These are phyloP conservation scores for Fusarium oxysporum DNA, from an alignment of 2,329 filamentous ascomycete genomes.

Conservation along the genomic window DNA sequence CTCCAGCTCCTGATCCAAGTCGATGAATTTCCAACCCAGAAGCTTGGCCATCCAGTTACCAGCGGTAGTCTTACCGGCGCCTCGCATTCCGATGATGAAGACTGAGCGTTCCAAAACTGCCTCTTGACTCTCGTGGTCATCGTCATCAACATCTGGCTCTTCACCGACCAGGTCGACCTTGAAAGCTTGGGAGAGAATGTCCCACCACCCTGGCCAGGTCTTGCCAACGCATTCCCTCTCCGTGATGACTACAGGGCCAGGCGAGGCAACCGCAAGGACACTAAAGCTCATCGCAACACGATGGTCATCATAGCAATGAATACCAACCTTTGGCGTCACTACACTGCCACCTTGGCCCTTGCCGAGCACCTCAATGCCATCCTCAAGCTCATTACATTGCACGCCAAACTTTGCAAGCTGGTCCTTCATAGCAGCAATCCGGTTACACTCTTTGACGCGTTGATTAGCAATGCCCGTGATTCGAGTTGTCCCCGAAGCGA, in stretches of 20 bases:
- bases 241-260: conserved; percentile 78
- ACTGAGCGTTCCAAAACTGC: conserved; percentile 71
- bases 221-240: conserved; percentile 96
- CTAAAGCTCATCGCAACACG: conserved; percentile 99
- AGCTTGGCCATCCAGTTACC: conserved; percentile 85
- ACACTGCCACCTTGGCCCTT: conserved; percentile 60
- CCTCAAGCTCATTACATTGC: conserved; percentile 85
- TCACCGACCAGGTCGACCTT: conserved; percentile 80
- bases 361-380: conserved; percentile 84
- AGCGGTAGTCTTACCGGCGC: conserved; percentile 94
- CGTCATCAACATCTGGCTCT: conserved; percentile 58
- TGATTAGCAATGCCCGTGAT: conserved; percentile 98
- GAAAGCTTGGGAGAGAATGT: conserved; percentile 83
- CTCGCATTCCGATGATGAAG: conserved; percentile 97
- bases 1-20: conserved; percentile 91
- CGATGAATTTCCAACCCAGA: conserved; percentile 81
- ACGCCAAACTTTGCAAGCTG: conserved; percentile 96
- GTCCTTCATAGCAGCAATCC: conserved; percentile 94
- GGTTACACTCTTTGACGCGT: conserved; percentile 97
- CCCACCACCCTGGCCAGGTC: conserved; percentile 99
- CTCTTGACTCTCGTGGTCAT: conserved; percentile 22
- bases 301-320: conserved; percentile 97
- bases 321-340: conserved; percentile 68
- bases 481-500: conserved; percentile 83
- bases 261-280: conserved; percentile 80